Percentiles rank a stretch among this genome's conserved stretches.
phyloP scores from a whole-genome alignment of 2,329 filamentous ascomycete species.

The Cytospora leucostoma region DNA sequence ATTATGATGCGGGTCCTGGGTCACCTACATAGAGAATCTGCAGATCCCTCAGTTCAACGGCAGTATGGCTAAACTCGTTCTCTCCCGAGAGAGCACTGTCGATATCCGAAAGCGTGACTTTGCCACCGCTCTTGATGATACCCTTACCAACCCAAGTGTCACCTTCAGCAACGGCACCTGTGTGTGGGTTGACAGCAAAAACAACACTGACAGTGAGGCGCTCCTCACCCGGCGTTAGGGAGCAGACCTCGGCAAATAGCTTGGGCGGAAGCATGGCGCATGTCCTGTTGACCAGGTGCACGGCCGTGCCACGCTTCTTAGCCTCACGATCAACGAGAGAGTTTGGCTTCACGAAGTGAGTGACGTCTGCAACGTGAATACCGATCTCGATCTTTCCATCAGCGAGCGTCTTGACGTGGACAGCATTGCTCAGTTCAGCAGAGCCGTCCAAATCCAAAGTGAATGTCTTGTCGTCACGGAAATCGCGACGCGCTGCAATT shows the following conservation, averaged over 20 bases:
- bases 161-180: constrained; percentile 76
- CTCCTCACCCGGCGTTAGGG: constrained; percentile 82
- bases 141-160: constrained; percentile 94
- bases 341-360: constrained; percentile 95
- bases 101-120: constrained; percentile 81
- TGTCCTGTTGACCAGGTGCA: constrained; percentile 88
- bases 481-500: constrained; percentile 78
- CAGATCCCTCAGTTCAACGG: constrained; percentile 73
- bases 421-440: constrained; percentile 85
- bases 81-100: constrained; percentile 74
- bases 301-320: constrained; percentile 94
- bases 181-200: constrained; percentile 83
- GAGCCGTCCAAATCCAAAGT: constrained; percentile 89
- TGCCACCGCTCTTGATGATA: constrained; percentile 88
- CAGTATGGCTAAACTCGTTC: constrained; percentile 62
- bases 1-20: neutral
- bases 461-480: constrained; percentile 84
- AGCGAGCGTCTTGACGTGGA: constrained; percentile 82
- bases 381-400: constrained; percentile 92
- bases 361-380: constrained; percentile 91
- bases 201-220: constrained; percentile 90
- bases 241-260: constrained; percentile 84
- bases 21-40: constrained; percentile 70
- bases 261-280: constrained; percentile 86
- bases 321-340: constrained; percentile 95